phyloP scores from a whole-genome alignment of 805 yeast species.

The Candida silvatica region DNA sequence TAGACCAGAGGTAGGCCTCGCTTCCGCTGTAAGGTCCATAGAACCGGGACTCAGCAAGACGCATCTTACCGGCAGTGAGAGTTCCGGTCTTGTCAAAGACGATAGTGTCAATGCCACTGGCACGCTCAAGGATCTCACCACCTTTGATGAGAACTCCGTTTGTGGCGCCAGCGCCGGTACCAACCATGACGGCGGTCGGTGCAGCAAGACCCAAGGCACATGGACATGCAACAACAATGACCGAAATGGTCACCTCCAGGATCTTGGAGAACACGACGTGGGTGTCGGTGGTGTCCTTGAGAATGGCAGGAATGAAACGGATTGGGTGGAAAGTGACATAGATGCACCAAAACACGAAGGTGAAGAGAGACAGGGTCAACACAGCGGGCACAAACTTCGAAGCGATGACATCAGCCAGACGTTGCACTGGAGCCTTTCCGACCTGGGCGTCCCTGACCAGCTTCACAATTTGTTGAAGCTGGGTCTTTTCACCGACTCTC shows the following conservation, averaged over 20 bases:
- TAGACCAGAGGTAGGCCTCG: constrained; percentile 34
- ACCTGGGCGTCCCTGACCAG: constrained; percentile 88
- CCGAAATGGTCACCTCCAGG: constrained; percentile 77
- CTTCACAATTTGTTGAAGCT: constrained; percentile 76
- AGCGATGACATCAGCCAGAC: constrained; percentile 79
- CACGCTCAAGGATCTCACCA: constrained; percentile 77
- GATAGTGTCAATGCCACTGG: constrained; percentile 53
- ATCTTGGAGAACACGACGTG: constrained; percentile 17
- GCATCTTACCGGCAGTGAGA: constrained; percentile 78
- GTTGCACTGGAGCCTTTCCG: constrained; percentile 82
- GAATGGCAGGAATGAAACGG: constrained; percentile 18
- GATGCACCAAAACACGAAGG: constrained; percentile 58
- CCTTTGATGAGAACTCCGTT: constrained; percentile 90
- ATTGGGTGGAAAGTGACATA: constrained; percentile 18
- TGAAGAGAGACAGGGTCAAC: constrained; percentile 47
- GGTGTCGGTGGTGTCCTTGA: constrained; percentile 13
- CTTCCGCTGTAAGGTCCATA: constrained; percentile 5
- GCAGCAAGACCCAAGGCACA: constrained; percentile 97
- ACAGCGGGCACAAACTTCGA: constrained; percentile 79
- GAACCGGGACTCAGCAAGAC: constrained; percentile 21
- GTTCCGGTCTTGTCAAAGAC: constrained; percentile 97
- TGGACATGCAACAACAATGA: constrained; percentile 96
- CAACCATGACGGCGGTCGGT: constrained; percentile 98
- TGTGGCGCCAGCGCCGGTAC: constrained; percentile 91
- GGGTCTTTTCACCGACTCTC: constrained; percentile 75